Evolutionary conservation across 164 flowering plant species (phyloP).

Genomic region (Hamamelis virginiana): DNA sequence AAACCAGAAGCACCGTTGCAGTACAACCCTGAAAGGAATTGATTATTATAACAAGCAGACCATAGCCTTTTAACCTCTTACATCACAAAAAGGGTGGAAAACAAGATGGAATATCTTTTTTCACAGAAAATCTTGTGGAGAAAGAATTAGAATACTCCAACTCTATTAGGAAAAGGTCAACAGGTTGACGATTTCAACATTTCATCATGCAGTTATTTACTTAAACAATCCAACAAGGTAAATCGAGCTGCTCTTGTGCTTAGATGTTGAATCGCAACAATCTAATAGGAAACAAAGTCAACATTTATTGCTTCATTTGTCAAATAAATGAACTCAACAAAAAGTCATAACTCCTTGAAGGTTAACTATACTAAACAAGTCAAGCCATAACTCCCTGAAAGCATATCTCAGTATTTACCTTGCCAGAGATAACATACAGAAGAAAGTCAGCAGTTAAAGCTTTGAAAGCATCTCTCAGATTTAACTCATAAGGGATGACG

Average conservation of each 20-base stretch:
- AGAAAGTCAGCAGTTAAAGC: no score
- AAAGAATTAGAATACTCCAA: neutral
- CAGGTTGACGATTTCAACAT: neutral
- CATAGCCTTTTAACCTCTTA: neutral
- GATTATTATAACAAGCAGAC: constrained; percentile 6
- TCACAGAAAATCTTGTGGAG: neutral
- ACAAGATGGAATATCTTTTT: neutral
- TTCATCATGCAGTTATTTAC: neutral
- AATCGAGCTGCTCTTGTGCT: neutral
- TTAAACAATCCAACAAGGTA: neutral
- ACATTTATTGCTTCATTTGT: no score
- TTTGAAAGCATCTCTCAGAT: no score
- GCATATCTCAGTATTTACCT: no score
- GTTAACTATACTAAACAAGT: no score
- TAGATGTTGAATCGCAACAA: neutral
- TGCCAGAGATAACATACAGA: no score
- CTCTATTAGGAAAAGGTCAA: neutral
- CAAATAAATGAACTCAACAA: no score
- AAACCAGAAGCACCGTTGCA: constrained; percentile 88
- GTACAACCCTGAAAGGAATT: constrained; percentile 86
- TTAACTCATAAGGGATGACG: no score
- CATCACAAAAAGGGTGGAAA: neutral
- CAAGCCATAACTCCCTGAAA: no score
- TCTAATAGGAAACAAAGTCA: neutral
- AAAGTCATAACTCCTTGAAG: no score